These are phyloP conservation scores for Chrysanthemum seticuspe DNA, from an alignment of 129 eudicot species.

Conservation along the genomic window DNA sequence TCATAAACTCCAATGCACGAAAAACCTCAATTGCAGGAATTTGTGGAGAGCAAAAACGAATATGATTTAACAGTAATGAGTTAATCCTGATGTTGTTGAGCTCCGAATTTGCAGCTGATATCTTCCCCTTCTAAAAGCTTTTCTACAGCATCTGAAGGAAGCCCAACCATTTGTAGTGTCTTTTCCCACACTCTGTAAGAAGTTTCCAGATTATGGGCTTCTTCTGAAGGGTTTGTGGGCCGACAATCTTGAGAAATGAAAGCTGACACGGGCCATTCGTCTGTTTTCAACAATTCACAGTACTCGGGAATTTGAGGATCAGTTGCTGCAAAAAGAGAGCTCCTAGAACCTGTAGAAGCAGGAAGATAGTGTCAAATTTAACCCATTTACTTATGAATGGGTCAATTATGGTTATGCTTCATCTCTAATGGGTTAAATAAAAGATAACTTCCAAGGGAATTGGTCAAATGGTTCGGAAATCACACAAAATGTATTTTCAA, in stretches of 20 bases:
- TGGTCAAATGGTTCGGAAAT: background rate
- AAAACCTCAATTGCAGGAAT: slow-evolving; percentile 14
- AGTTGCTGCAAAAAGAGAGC: slow-evolving; percentile 96
- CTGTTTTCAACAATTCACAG: slow-evolving; percentile 74
- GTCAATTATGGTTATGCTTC: background rate
- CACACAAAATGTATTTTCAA: background rate
- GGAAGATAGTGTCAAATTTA: background rate
- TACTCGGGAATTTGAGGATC: slow-evolving; percentile 88
- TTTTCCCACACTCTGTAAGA: slow-evolving; percentile 80
- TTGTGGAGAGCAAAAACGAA: slow-evolving; percentile 22
- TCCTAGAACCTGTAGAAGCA: slow-evolving; percentile 73
- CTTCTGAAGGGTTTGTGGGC: slow-evolving; percentile 88
- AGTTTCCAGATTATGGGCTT: slow-evolving; percentile 78
- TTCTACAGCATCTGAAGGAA: slow-evolving; percentile 83
- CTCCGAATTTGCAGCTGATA: slow-evolving; percentile 57
- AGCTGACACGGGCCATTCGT: slow-evolving; percentile 89
- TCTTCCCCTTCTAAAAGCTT: slow-evolving; percentile 85
- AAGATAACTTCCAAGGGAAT: background rate
- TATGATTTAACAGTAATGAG: background rate
- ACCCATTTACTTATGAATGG: background rate
- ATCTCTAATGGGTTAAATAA: too few relatives aligned
- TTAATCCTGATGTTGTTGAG: slow-evolving; percentile 24
- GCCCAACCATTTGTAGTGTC: slow-evolving; percentile 79
- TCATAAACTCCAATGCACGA: background rate
- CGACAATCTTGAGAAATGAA: slow-evolving; percentile 87